Evolutionary conservation across 2,329 filamentous ascomycete genomes (phyloP).

Genomic region (Xylaria sp.): DNA sequence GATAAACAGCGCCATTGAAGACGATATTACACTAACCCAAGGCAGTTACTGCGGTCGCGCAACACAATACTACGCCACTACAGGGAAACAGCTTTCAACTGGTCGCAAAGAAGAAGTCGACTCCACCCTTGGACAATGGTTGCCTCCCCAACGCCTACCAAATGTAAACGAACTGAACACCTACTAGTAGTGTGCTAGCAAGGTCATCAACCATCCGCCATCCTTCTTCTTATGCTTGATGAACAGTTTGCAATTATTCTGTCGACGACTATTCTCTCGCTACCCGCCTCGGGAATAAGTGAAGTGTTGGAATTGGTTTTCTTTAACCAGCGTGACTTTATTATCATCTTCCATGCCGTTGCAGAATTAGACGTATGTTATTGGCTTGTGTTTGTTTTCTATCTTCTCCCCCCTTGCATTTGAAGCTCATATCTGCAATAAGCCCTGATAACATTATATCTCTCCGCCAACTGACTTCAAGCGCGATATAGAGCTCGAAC

Average conservation of each 20-base stretch:
- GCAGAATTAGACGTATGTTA: constrained; percentile 34
- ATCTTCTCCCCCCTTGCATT: not conserved
- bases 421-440: not conserved
- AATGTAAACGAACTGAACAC: constrained; percentile 40
- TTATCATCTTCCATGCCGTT: constrained; percentile 38
- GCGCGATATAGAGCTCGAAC: constrained; percentile 16
- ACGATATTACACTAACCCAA: not conserved
- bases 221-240: constrained; percentile 22
- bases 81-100: constrained; percentile 4
- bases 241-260: constrained; percentile 38
- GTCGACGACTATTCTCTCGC: constrained; percentile 31
- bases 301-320: constrained; percentile 12
- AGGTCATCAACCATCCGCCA: constrained; percentile 4
- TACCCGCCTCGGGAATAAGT: constrained; percentile 31
- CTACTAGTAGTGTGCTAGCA: too few relatives aligned
- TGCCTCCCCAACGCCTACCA: constrained; percentile 46
- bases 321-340: constrained; percentile 29
- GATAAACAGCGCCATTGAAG: not conserved
- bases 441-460: not conserved
- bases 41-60: not conserved
- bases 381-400: constrained; percentile 25
- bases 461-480: constrained; percentile 1
- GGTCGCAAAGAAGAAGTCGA: constrained; percentile 5
- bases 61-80: not conserved
- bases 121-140: constrained; percentile 34